Conservation (phyloP, 2,329 filamentous ascomycete genomes). For the Aphanoascus verrucosus region DNA sequence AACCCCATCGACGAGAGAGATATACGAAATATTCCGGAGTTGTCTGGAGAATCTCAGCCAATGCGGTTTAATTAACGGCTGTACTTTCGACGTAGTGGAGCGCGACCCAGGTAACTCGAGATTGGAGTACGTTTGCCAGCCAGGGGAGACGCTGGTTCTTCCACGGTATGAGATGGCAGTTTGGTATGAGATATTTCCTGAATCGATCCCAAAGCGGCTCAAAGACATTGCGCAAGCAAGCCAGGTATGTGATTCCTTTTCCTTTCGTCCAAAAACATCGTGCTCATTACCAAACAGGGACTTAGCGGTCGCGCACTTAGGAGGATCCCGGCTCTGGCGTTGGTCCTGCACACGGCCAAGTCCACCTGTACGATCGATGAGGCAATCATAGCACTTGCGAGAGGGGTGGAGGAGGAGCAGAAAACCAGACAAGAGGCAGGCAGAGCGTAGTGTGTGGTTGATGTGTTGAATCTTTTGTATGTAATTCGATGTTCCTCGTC, state of each 20-base stretch:
- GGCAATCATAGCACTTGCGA: slow-evolving; percentile 30
- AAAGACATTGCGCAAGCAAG: slow-evolving; percentile 23
- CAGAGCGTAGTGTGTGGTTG: neutral
- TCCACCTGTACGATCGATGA: slow-evolving; percentile 28
- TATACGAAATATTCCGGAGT: slow-evolving; percentile 41
- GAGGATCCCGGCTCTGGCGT: slow-evolving; percentile 32
- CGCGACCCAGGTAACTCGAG: slow-evolving; percentile 19
- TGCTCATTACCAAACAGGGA: slow-evolving; percentile 18
- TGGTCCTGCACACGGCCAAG: slow-evolving; percentile 32
- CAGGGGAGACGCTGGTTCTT: slow-evolving; percentile 18
- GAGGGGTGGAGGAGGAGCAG: slow-evolving; percentile 28
- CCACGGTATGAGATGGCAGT: slow-evolving; percentile 25
- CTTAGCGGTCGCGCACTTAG: slow-evolving; percentile 36
- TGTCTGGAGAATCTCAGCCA: slow-evolving; percentile 38
- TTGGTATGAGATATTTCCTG: slow-evolving; percentile 23
- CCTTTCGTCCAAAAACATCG: slow-evolving; percentile 6
- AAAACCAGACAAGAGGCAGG: slow-evolving; percentile 18
- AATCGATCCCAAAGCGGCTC: slow-evolving; percentile 23
- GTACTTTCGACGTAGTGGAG: slow-evolving; percentile 22
- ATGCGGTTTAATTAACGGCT: slow-evolving; percentile 27
- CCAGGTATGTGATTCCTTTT: slow-evolving; percentile 18
- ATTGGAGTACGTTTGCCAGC: slow-evolving; percentile 24
- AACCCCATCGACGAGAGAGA: slow-evolving; percentile 29
- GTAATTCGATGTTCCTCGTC: neutral
- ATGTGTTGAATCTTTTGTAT: neutral